These are phyloP conservation scores for Glutinoglossum americanum DNA, from an alignment of 495 filamentous ascomycete species.

Conservation along the genomic window DNA sequence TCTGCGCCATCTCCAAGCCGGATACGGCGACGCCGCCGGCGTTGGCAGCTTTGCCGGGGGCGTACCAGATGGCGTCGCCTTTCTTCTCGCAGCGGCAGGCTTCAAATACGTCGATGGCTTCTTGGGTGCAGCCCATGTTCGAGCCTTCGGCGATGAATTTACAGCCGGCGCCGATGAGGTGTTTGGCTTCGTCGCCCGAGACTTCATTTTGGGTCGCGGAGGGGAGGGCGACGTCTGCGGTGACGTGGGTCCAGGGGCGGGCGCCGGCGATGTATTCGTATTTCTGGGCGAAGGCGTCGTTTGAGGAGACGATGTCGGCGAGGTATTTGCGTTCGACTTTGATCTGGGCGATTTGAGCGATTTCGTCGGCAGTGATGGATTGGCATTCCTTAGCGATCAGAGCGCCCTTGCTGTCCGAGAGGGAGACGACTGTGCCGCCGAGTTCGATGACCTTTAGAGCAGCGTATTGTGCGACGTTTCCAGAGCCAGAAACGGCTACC, in stretches of 20 bases:
- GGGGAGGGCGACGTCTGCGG: conserved; percentile 80
- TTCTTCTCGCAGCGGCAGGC: conserved; percentile 47
- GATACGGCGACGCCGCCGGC: conserved; percentile 94
- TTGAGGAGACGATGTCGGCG: conserved; percentile 34
- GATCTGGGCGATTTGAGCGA: conserved; percentile 53
- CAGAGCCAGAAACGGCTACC: conserved; percentile 90
- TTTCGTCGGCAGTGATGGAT: conserved; percentile 53
- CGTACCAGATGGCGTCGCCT: conserved; percentile 77
- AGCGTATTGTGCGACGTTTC: conserved; percentile 96
- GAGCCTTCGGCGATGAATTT: conserved; percentile 89
- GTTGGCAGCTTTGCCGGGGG: conserved; percentile 90
- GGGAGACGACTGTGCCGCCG: conserved; percentile 75
- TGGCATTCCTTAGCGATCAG: conserved; percentile 46
- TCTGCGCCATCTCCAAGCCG: conserved; percentile 98
- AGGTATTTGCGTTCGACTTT: conserved; percentile 79
- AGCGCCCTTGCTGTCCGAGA: conserved; percentile 79
- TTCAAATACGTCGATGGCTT: conserved; percentile 89
- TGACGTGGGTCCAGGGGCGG: conserved; percentile 77
- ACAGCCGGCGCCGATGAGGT: conserved; percentile 50
- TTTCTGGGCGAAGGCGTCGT: conserved; percentile 30
- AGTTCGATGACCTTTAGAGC: conserved; percentile 95
- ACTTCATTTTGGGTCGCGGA: conserved; percentile 97
- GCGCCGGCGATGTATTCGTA: conserved; percentile 78
- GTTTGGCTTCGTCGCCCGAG: conserved; percentile 65
- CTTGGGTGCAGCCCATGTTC: conserved; percentile 98